Conservation (phyloP, 805 yeast genomes). For the Candida pini region DNA sequence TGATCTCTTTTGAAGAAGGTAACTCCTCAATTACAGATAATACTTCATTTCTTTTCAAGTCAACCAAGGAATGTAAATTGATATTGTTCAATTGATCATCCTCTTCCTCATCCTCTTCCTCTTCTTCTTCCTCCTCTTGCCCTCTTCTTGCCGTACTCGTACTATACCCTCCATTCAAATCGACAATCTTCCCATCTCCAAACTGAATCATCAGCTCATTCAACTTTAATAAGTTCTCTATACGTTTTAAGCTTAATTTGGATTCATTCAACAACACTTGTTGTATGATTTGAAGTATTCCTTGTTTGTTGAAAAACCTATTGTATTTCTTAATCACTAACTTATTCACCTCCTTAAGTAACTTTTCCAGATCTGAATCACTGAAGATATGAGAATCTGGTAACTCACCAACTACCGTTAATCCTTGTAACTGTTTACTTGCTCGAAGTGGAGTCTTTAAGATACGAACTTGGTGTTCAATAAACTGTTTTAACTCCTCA, state of each 20-base stretch:
- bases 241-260: slow-evolving; percentile 6
- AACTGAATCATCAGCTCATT: slow-evolving; percentile 24
- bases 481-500: slow-evolving; percentile 20
- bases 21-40: slow-evolving; percentile 24
- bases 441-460: slow-evolving; percentile 13
- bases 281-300: slow-evolving; percentile 24
- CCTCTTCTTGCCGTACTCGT: neutral
- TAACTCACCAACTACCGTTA: slow-evolving; percentile 1
- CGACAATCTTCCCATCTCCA: slow-evolving; percentile 15
- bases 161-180: slow-evolving; percentile 18
- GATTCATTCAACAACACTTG: slow-evolving; percentile 25
- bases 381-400: slow-evolving; percentile 2
- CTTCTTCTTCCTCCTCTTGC: slow-evolving; percentile 1
- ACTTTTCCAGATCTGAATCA: slow-evolving; percentile 7
- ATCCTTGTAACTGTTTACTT: slow-evolving; percentile 10
- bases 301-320: slow-evolving; percentile 25
- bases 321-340: slow-evolving; percentile 13
- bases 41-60: slow-evolving; percentile 19
- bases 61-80: slow-evolving; percentile 20
- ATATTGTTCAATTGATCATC: slow-evolving; percentile 10
- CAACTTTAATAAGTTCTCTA: slow-evolving; percentile 20
- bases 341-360: slow-evolving; percentile 9
- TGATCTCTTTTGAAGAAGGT: slow-evolving; percentile 21
- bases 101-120: slow-evolving; percentile 1
- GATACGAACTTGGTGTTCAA: slow-evolving; percentile 19